Base-by-base conservation (phyloP, 805 yeast genomes). In the Metschnikowia vanudenii region DNA sequence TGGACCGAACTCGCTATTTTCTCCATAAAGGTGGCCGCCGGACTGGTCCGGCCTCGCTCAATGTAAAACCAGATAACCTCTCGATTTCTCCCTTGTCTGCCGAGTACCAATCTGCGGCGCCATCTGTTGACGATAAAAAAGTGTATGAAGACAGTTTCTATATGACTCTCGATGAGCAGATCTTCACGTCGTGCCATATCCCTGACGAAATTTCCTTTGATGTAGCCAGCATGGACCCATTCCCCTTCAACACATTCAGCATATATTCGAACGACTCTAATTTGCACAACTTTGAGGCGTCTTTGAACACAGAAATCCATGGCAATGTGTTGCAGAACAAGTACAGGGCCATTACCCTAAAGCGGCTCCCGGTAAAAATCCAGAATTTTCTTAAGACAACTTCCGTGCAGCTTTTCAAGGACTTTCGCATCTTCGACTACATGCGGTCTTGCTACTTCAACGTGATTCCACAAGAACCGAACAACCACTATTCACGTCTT, bases 401-500 rank as follows among this genome's bases (percentile, higher is more conserved):
- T 17, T 61, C 70, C 10, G 53, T 70, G 22, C 63, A 65, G 28
- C 50, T 67, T 30, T 69, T 69, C 52, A 68, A 71, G 42, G 55
- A 60, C 24, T 59, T 69, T 45, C 55, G 61, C 24, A 51, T 69
- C 19, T 69, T 60, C 47, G 71, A 68, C 49, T 72, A 71, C 57
- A 64, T 68, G 67, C 54, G 63, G 30, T 66, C 73, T 5, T 71
- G 74, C 49, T 72, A 72, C 53, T 65, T 55, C 43, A 72, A 72
- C 45, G 49, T 57, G 30, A 57, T 65, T 16, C 74, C 74, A 1
- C 53, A 54, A 13, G 56, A 54, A 41, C 49, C 62, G 17, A 65
- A 69, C 47, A 71, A 69, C 45, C 76, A 72, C 58, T 72, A 64
- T 50, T 52, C 65, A 11, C 61, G 63, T 11, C 52, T 72, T n/a